Evolutionary conservation across 2,329 filamentous ascomycete species (phyloP).

Genomic region (Pseudogymnoascus sp.): DNA sequence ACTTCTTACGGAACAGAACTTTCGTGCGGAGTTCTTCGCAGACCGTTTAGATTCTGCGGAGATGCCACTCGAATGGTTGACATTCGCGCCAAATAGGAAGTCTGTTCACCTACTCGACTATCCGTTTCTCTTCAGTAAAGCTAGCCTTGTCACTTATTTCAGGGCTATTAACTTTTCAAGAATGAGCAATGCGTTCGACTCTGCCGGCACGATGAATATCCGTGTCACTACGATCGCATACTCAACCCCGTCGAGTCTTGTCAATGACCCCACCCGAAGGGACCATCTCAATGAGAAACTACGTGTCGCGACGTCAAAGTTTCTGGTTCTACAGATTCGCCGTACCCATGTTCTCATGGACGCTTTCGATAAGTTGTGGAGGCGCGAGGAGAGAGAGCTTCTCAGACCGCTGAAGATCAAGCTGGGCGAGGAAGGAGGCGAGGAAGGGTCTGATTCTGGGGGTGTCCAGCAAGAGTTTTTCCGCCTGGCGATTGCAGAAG

Average conservation of each 20-base stretch:
- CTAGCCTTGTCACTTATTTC: constrained; percentile 72
- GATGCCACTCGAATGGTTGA: constrained; percentile 64
- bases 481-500: constrained; percentile 70
- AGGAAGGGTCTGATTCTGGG: constrained; percentile 86
- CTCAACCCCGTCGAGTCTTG: constrained; percentile 44
- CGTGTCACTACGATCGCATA: constrained; percentile 44
- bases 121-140: constrained; percentile 68
- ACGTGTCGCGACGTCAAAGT: constrained; percentile 59
- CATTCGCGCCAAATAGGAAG: constrained; percentile 50
- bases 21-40: constrained; percentile 66
- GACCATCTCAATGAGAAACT: constrained; percentile 54
- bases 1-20: constrained; percentile 59
- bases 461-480: constrained; percentile 98
- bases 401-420: constrained; percentile 81
- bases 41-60: constrained; percentile 67
- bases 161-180: constrained; percentile 77
- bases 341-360: constrained; percentile 61
- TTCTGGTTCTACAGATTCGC: constrained; percentile 61
- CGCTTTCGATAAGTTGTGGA: constrained; percentile 83
- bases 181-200: constrained; percentile 75
- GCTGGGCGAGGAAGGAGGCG: constrained; percentile 71
- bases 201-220: constrained; percentile 49
- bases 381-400: constrained; percentile 71
- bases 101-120: constrained; percentile 70
- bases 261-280: constrained; percentile 50